These are phyloP conservation scores for Scutellaria barbata DNA, from an alignment of 257 asterid species.

Conservation along the genomic window DNA sequence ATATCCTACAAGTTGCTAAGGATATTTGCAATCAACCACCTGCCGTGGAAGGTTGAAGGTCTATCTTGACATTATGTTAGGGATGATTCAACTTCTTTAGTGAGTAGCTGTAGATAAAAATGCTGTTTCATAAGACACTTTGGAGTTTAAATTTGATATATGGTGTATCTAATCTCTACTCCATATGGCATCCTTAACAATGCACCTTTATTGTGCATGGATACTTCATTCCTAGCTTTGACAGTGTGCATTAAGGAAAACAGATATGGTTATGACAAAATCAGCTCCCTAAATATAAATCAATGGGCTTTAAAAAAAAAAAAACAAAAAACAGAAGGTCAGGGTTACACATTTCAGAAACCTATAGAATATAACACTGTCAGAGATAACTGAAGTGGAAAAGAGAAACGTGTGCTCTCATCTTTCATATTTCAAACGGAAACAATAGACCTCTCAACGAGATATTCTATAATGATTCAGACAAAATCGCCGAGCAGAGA, in stretches of 20 bases:
- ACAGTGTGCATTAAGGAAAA: too few species aligned
- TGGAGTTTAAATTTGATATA: background rate
- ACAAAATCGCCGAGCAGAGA: conserved; percentile 3
- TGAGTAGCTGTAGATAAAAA: background rate
- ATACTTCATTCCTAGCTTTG: background rate
- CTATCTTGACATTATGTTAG: background rate
- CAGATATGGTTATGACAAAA: too few species aligned
- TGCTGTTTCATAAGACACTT: background rate
- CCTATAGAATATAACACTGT: too few species aligned
- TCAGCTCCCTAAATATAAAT: too few species aligned
- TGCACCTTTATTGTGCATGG: conserved; percentile 15
- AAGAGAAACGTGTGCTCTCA: background rate
- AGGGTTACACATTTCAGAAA: too few species aligned
- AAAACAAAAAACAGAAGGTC: too few species aligned
- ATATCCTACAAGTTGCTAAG: background rate
- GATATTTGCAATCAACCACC: background rate
- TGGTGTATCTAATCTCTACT: background rate
- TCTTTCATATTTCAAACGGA: background rate
- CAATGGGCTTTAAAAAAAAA: too few species aligned
- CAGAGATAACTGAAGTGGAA: background rate
- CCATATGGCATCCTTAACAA: conserved; percentile 1
- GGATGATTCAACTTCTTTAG: background rate
- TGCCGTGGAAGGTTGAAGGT: background rate
- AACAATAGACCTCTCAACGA: background rate
- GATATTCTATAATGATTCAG: conserved; percentile 3